Base-by-base conservation (phyloP, 805 yeast genomes). In the Candida rishiriensis region DNA sequence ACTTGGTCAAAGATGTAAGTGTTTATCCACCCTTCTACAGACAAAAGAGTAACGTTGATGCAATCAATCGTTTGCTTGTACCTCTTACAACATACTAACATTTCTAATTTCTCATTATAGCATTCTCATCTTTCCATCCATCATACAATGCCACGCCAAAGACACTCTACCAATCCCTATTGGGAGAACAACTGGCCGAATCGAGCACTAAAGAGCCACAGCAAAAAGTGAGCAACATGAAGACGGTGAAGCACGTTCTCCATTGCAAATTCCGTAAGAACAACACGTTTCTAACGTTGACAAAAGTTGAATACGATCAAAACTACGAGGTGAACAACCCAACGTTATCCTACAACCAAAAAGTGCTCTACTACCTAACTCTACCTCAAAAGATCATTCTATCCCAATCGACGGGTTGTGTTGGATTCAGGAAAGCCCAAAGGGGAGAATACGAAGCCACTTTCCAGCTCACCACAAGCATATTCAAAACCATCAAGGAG, bases 381-480 rank as follows among this genome's bases (percentile, higher is more conserved):
- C 76, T 90, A 39, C 93, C 89, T 21, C 91, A 90, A 65, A 83
- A 79, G 50, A 81, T 84, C 28, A 74, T 78, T 51, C 61, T 83
- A 37, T 78, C 83, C 17, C 68, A 87, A 40, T 77, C 88, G 8
- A 84, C 96, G 0, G 99, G 99, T 41, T 79, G 78, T 60, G 71
- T 88, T 41, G 99, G 98, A 3, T 91, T 89, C 72, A 78, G 88
- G 58, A 88, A 89, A 58, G 79, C 93, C 14, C 88, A 88, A 44
- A 81, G 97, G 66, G 88, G 95, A 39, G 96, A 88, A 64, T 88
- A 87, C 59, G 99, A 91, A 66, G 97, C 96, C 1, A 85, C 85
- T 12, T 90, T 84, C 71, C 97, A 89, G 63, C 83, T 91, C 10
- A 71, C 89, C 13, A 71, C 89, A 3, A 78, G 77, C 50, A 72